Evolutionary conservation across 2,329 filamentous ascomycete genomes (phyloP).

Genomic region (Fusarium sp.): DNA sequence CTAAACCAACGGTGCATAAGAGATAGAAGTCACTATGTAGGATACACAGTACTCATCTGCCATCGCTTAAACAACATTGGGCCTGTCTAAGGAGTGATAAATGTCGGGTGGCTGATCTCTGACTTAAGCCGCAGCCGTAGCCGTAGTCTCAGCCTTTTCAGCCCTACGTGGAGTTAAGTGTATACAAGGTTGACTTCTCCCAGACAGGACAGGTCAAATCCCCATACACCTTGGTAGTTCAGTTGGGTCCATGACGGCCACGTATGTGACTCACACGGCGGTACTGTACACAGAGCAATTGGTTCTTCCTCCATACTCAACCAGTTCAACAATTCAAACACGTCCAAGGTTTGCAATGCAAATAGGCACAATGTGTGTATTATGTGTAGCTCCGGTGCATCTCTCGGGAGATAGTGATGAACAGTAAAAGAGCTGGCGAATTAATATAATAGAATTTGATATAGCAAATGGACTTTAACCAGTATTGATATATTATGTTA

Average conservation of each 20-base stretch:
- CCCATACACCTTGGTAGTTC: neutral
- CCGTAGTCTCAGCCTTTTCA: neutral
- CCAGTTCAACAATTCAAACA: neutral
- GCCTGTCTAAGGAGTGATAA: neutral
- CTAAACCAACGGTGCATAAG: neutral
- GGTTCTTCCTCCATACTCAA: neutral
- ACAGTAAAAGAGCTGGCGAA: neutral
- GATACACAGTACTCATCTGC: neutral
- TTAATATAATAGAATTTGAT: no score
- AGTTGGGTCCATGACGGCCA: neutral
- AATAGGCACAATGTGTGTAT: neutral
- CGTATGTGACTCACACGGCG: neutral
- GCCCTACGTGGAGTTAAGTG: neutral
- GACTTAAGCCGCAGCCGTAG: neutral
- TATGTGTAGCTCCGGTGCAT: neutral
- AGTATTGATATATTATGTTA: no score
- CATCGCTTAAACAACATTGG: neutral
- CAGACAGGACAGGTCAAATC: neutral
- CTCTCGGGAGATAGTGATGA: neutral
- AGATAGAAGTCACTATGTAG: neutral
- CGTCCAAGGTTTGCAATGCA: neutral
- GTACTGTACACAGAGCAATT: neutral
- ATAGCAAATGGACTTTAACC: no score
- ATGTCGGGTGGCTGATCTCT: neutral
- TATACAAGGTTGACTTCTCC: neutral